Evolutionary conservation across 129 eudicot genomes (phyloP), one percentile per base, ranked within the genome.

Genomic region (Lactuca sativa): DNA sequence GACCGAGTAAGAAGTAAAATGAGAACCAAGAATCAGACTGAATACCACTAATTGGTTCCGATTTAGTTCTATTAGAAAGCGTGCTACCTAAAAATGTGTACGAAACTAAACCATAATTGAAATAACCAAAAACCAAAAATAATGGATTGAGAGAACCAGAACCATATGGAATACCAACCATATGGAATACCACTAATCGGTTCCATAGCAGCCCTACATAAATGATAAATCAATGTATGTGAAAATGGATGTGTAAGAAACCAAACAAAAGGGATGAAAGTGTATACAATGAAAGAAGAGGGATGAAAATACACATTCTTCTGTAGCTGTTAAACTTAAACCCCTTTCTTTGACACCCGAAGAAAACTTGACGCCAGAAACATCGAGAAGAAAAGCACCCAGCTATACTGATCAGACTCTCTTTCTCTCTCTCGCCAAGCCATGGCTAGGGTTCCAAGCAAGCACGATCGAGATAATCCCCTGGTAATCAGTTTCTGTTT

Each of bases 401-500:
- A 31, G 14, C 11, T 47, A 3, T 2, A 41, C 70, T 37, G 14
- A 31, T 18, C 70, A 60, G n/a, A 41, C 44, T 47, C 52, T 47
- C 15, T 12, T 4, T 47, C 52, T 12, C 59, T 10, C 60, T 38
- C 53, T 43, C 32, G 34, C 36, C 33, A 21, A 52, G 41, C 52
- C 67, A 83, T 86, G 88, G 84, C 88, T 64, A 81, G 77, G 72
- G 83, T 78, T 73, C 86, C 93, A 12, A 56, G 32, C 78, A 87
- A 84, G 64, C 84, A 84, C 72, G 48, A 74, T 17, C 86, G 95
- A 49, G 85, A 82, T 80, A 78, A 56, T 31, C 47, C 74, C 49
- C 73, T 59, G 78, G 88, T 82, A 79, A 53, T 16, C 49, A 34
- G 33, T 48, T 18, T 31, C 7, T 32, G 4, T 25, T 25, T 4